Evolutionary conservation across 2,329 filamentous ascomycete species (phyloP).

Genomic region (Cytospora schulzeri): DNA sequence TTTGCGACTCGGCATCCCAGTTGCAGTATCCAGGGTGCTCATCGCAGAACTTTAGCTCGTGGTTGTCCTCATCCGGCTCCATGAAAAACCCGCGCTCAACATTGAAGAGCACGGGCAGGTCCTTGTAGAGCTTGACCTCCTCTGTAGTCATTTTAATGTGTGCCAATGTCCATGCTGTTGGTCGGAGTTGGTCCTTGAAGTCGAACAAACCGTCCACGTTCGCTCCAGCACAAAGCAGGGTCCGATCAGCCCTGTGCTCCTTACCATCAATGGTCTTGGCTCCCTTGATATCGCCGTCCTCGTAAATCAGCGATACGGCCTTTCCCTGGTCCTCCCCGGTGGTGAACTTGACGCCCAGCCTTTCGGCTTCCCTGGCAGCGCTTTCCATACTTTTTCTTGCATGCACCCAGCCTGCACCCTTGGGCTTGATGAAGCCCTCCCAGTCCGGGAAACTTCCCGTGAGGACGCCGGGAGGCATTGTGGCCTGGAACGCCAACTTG

Average conservation of each 20-base stretch:
- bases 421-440: conserved; percentile 50
- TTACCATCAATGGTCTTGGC: conserved; percentile 46
- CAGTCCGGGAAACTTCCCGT: conserved; percentile 52
- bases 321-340: conserved; percentile 43
- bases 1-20: conserved; percentile 4
- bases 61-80: conserved; percentile 48
- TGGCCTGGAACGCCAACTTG: conserved; percentile 48
- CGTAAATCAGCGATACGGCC: conserved; percentile 42
- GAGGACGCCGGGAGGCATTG: conserved; percentile 54
- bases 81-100: conserved; percentile 54
- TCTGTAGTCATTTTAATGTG: conserved; percentile 51
- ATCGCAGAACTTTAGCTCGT: conserved; percentile 54
- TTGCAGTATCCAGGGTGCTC: conserved; percentile 61
- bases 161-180: conserved; percentile 56
- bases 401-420: conserved; percentile 55
- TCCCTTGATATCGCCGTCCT: conserved; percentile 43
- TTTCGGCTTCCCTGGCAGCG: conserved; percentile 46
- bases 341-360: conserved; percentile 50
- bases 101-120: conserved; percentile 52
- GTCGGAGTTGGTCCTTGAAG: conserved; percentile 53
- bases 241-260: conserved; percentile 44
- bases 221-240: conserved; percentile 53
- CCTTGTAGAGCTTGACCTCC: conserved; percentile 47
- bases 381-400: conserved; percentile 51
- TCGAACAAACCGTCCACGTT: conserved; percentile 49